Evolutionary conservation across 208 protist genomes (phyloP), one percentile per base, ranked within the genome.

Genomic region (Wallacemonas sp.): DNA sequence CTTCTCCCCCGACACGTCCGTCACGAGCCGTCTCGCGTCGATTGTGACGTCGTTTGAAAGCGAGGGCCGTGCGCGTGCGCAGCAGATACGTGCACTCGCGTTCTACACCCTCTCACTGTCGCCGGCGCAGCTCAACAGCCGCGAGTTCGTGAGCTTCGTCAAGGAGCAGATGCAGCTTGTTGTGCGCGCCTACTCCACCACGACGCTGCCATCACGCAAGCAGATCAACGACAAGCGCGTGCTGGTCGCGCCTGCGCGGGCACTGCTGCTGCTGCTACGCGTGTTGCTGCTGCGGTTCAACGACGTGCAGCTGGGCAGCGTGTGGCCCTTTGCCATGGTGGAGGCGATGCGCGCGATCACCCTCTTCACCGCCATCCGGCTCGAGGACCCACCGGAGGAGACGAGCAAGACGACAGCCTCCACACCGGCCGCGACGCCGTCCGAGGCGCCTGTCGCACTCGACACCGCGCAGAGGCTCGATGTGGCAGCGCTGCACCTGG

Each of bases 201-300:
- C 63, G 6, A 46, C 58, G 0, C 39, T 60, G 11, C 65, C 46
- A 2, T 70, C 61, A 26, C 49, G 58, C 1, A 57, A n/a, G n/a
- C 43, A 70, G 55, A 27, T 78, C 12, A 52, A 60, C 17, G 54
- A 41, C 19, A 65, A 68, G 38, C 60, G 70, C 41, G 48, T 75
- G 33, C 68, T 70, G 26, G 9, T 81, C 38, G 48, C 61, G 27
- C 75, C 76, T 0, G 55, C 80, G 61, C 71, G 76, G 2, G 61
- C 80, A 2, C 66, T 77, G 14, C 54, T 90, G 16, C 70, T 88
- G 36, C 61, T 90, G 16, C 89, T 90, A 38, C 80, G 87, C 33
- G 80, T 85, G 2, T 41, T 93, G n/a, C 49, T 93, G 34, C 58
- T 74, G 41, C 74, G 72, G 24, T 49, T 76, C 23, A 67, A 74